Percentiles rank a stretch among this genome's conserved stretches.
These are phyloP conservation scores for Diaporthe sp. DNA, from an alignment of 2,329 filamentous ascomycete species.

Conservation along the genomic window DNA sequence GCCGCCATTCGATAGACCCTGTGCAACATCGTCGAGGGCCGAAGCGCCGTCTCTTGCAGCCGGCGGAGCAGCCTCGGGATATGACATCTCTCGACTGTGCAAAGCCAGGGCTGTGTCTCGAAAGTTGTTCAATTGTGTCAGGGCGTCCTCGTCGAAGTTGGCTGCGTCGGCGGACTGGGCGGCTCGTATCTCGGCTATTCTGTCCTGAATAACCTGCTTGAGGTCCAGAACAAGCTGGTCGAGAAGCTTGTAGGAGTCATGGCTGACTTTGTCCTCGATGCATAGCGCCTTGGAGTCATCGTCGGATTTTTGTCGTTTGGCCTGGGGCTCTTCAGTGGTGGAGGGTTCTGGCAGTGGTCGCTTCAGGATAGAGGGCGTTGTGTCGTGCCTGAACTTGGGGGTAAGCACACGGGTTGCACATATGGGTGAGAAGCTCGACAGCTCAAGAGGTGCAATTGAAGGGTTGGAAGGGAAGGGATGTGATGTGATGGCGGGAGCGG, in stretches of 20 bases:
- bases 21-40: conserved; percentile 56
- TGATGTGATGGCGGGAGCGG: conserved; percentile 43
- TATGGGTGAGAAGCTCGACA: background rate
- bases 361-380: conserved; percentile 67
- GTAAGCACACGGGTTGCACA: conserved; percentile 47
- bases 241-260: conserved; percentile 69
- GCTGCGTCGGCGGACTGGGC: conserved; percentile 49
- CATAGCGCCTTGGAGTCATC: conserved; percentile 57
- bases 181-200: conserved; percentile 63
- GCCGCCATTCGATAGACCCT: conserved; percentile 59
- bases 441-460: conserved; percentile 3
- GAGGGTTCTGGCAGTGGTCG: conserved; percentile 63
- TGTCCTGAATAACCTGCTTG: conserved; percentile 49
- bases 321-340: conserved; percentile 64
- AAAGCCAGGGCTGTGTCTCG: conserved; percentile 74
- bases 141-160: conserved; percentile 52
- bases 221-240: conserved; percentile 76
- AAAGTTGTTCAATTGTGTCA: conserved; percentile 67
- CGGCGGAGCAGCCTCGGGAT: conserved; percentile 58
- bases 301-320: conserved; percentile 73
- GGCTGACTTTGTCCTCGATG: conserved; percentile 68
- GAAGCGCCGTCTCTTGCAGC: conserved; percentile 47
- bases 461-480: conserved; percentile 18
- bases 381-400: conserved; percentile 63
- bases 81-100: conserved; percentile 71